phyloP scores from a whole-genome alignment of 148 eudicot genomes.

The Rheum nobile region DNA sequence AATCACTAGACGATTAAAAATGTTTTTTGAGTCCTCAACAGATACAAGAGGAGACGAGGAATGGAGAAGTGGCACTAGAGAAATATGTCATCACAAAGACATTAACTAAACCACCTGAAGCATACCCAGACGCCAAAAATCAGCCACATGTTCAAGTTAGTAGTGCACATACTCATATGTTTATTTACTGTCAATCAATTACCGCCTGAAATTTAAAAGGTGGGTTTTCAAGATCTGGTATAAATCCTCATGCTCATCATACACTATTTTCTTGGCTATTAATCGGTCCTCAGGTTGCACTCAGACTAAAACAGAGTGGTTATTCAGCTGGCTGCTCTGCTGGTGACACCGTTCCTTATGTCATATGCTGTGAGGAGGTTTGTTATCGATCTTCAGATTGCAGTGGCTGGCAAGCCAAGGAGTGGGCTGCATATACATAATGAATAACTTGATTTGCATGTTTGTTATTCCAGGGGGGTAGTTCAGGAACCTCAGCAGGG shows the following conservation, averaged over 20 bases:
- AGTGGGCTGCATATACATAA: background rate
- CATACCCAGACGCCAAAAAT: slow-evolving; percentile 89
- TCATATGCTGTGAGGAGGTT: slow-evolving; percentile 94
- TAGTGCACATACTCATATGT: background rate
- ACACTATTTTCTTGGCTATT: background rate
- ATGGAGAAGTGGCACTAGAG: slow-evolving; percentile 76
- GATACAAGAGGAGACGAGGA: slow-evolving; percentile 92
- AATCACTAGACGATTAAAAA: background rate
- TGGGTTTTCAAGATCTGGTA: background rate
- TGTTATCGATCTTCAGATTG: background rate
- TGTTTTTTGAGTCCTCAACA: slow-evolving; percentile 14
- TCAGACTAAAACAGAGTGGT: slow-evolving; percentile 72
- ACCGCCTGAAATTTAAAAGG: background rate
- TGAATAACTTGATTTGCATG: background rate
- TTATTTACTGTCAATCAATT: background rate
- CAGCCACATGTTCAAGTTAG: slow-evolving; percentile 98
- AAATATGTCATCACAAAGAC: slow-evolving; percentile 87
- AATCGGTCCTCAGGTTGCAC: slow-evolving; percentile 56
- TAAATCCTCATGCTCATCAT: background rate
- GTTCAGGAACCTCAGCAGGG: slow-evolving; percentile 49
- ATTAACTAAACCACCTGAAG: slow-evolving; percentile 85
- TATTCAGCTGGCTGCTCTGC: slow-evolving; percentile 76
- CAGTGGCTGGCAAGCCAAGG: background rate
- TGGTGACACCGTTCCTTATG: slow-evolving; percentile 98
- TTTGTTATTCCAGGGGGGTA: slow-evolving; percentile 39